Base-by-base conservation (phyloP, 306 rosid genomes). In the Trifolium repens region DNA sequence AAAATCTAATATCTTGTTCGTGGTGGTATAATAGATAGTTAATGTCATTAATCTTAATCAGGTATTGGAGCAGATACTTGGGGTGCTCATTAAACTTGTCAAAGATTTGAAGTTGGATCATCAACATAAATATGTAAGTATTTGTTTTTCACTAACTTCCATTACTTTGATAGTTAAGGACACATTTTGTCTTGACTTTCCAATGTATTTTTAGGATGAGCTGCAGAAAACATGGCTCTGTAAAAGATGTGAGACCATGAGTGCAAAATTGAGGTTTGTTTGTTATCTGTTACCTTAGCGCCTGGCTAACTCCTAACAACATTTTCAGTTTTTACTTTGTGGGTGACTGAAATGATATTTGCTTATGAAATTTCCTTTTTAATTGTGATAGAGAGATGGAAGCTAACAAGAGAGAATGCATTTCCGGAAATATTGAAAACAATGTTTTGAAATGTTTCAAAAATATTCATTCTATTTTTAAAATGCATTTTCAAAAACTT, bases 1-100 rank as follows among this genome's bases (percentile, higher is more conserved):
- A 37, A 37, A 37, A 37, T 8, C 2, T 39, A 39, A 39, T 39
- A 8, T 39, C 42, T 1, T 39, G 42, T 7, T 39, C 40, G 39
- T 17, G 59, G n/a, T 61, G 39, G 22, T 59, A 39, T 39, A 32
- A 50, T 43, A 77, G 22, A 65, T 78, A 30, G 67, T 63, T 39
- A 72, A 74, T 24, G 52, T 8, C 16, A 8, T 79, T 69, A 67
- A 74, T 72, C 75, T 81, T 47, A 53, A 79, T 53, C 75, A 96
- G 99, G 98, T 96, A 62, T 79, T 92, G 72, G 96, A 96, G 91
- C 99, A 92, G 89, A 92, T 92, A 67, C 87, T 96, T 81, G 97
- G 89, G 57, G 92, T 96, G 57, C 93, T 92, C 71, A 88, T 89
- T 64, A 96, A 89, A 87, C 91, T 96, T 58, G 97, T 96, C 73